phyloP scores from a whole-genome alignment of 2,329 filamentous ascomycete species.

The Fusarium phyllophilum region DNA sequence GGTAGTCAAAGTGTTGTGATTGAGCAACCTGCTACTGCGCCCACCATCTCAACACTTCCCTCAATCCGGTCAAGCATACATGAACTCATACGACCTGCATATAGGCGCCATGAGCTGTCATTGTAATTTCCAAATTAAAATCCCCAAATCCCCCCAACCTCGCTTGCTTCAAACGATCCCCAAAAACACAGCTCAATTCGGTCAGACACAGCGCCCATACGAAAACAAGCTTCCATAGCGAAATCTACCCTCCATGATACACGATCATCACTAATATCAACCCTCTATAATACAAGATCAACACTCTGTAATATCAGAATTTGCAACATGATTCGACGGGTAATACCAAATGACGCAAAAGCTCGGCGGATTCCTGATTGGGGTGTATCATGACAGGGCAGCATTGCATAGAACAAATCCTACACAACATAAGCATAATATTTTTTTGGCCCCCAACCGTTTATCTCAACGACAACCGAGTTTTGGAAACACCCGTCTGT shows the following conservation, averaged over 20 bases:
- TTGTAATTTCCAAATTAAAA: neutral
- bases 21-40: neutral
- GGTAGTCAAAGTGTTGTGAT: neutral
- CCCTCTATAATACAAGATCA: neutral
- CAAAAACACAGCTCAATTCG: neutral
- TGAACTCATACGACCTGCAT: neutral
- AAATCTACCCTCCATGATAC: neutral
- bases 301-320: neutral
- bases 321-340: neutral
- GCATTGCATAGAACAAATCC: conserved; percentile 72
- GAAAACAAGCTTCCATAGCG: neutral
- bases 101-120: neutral
- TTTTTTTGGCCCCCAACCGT: conserved; percentile 19
- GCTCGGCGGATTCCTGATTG: conserved; percentile 55
- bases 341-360: neutral
- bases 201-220: neutral
- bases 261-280: neutral
- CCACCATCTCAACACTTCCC: neutral
- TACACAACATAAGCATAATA: conserved; percentile 49
- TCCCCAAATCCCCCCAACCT: neutral
- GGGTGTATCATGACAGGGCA: conserved; percentile 49
- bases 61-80: neutral
- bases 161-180: neutral
- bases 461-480: conserved; percentile 33
- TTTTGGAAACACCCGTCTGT: conserved; percentile 56